Percentiles rank a stretch among this genome's conserved stretches.
phyloP scores from a whole-genome alignment of 148 eudicot species.

The Amaranthus cruentus region DNA sequence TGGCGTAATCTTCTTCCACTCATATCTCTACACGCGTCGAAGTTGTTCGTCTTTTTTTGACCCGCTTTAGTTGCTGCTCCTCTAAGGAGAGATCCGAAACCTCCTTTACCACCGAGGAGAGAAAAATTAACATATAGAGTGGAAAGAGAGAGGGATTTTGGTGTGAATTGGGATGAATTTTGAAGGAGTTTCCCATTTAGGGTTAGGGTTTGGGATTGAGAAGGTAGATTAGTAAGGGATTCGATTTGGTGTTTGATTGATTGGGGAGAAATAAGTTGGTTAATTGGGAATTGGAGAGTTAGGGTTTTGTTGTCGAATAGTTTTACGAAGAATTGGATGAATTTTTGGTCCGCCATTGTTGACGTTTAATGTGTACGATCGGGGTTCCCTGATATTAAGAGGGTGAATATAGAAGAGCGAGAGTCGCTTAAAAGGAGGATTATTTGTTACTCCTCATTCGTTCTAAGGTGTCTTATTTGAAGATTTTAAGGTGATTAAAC shows the following conservation, averaged over 20 bases:
- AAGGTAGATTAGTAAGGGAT: constrained; percentile 48
- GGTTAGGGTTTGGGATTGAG: constrained; percentile 45
- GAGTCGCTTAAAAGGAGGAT: background rate
- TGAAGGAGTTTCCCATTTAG: constrained; percentile 41
- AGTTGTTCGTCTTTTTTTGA: constrained; percentile 93
- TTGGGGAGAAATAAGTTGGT: constrained; percentile 28
- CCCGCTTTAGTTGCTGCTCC: constrained; percentile 96
- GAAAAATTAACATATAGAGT: constrained; percentile 45
- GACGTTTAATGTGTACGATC: background rate
- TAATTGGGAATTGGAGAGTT: constrained; percentile 45
- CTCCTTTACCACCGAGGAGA: constrained; percentile 90
- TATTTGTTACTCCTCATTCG: too few species aligned
- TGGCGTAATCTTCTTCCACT: constrained; percentile 88
- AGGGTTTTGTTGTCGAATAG: constrained; percentile 51
- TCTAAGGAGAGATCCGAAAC: constrained; percentile 84
- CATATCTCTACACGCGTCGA: constrained; percentile 98
- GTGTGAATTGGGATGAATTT: constrained; percentile 20
- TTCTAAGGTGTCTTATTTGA: too few species aligned
- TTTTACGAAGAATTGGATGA: constrained; percentile 45
- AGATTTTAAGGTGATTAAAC: too few species aligned
- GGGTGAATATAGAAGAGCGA: background rate
- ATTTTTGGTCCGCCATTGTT: constrained; percentile 25
- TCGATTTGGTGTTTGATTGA: constrained; percentile 42
- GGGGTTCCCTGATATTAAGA: background rate
- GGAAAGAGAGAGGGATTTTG: constrained; percentile 27